Evolutionary conservation across 1,284 basidiomycete species (phyloP).

Genomic region (Xerocomus minutiporus): DNA sequence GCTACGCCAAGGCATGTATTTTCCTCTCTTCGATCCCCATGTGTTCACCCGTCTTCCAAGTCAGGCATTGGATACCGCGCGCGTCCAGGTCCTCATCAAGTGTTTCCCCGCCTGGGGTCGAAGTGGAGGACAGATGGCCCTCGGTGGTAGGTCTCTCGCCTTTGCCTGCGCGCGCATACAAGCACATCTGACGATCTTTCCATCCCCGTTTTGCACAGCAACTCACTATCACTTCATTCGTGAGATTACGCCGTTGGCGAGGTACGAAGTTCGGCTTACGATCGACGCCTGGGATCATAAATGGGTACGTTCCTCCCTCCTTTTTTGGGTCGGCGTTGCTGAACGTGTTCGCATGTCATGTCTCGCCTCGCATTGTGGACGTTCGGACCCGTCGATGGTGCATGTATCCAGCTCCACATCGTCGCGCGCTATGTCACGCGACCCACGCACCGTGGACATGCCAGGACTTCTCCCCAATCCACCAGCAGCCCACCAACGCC

Average conservation of each 20-base stretch:
- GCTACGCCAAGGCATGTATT: constrained; percentile 60
- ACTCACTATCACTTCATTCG: constrained; percentile 72
- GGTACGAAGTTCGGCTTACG: constrained; percentile 66
- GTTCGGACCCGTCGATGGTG: background rate
- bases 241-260: constrained; percentile 71
- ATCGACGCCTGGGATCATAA: constrained; percentile 79
- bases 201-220: constrained; percentile 34
- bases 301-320: constrained; percentile 54
- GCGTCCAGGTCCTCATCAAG: constrained; percentile 40
- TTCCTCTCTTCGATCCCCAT: background rate
- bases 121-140: constrained; percentile 63
- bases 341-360: background rate
- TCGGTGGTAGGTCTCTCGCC: constrained; percentile 50
- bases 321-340: background rate
- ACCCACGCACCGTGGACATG: constrained; percentile 1
- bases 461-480: background rate
- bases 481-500: constrained; percentile 8
- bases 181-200: constrained; percentile 1
- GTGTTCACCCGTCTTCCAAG: background rate
- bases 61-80: constrained; percentile 42
- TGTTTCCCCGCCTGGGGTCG: constrained; percentile 62
- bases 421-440: constrained; percentile 33
- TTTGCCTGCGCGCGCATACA: background rate
- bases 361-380: background rate
- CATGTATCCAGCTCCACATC: constrained; percentile 23